Conservation (phyloP, 2,329 filamentous ascomycete species). For the Talaromyces sp. region DNA sequence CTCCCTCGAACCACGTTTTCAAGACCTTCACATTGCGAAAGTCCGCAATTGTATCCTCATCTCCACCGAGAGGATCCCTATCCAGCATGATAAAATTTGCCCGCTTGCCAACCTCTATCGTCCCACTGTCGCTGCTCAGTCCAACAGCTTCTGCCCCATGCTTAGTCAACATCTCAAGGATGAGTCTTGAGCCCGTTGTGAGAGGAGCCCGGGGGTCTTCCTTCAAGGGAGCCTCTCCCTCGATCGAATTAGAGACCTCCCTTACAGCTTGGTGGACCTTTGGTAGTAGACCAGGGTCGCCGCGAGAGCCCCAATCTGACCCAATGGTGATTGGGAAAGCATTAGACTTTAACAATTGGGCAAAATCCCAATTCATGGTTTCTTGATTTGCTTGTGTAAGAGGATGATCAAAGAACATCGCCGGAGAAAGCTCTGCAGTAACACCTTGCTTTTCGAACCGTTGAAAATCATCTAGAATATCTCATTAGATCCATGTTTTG, state of each 20-base stretch:
- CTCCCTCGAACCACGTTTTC: conserved; percentile 14
- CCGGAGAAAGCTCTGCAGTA: conserved; percentile 30
- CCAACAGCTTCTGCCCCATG: conserved; percentile 12
- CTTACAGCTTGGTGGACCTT: conserved; percentile 10
- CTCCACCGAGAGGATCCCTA: neutral
- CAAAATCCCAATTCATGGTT: conserved; percentile 8
- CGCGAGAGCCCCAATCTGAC: conserved; percentile 15
- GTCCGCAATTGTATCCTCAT: conserved; percentile 6
- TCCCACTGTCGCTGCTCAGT: neutral
- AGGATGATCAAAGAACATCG: conserved; percentile 16
- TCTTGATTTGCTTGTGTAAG: conserved; percentile 8
- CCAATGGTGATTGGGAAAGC: conserved; percentile 7
- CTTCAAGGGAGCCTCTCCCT: neutral
- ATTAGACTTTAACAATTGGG: neutral
- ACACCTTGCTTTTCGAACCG: conserved; percentile 29
- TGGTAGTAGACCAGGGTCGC: conserved; percentile 1
- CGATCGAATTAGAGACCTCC: neutral
- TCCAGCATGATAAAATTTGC: conserved; percentile 16
- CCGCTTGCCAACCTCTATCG: conserved; percentile 7
- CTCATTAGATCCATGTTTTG: neutral
- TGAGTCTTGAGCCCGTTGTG: neutral
- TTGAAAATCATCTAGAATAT: conserved; percentile 25
- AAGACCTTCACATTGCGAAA: conserved; percentile 11
- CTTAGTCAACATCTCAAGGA: conserved; percentile 13
- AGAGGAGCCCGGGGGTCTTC: neutral